phyloP scores from a whole-genome alignment of 305 asterid genomes.

The Fraxinus ornus region DNA sequence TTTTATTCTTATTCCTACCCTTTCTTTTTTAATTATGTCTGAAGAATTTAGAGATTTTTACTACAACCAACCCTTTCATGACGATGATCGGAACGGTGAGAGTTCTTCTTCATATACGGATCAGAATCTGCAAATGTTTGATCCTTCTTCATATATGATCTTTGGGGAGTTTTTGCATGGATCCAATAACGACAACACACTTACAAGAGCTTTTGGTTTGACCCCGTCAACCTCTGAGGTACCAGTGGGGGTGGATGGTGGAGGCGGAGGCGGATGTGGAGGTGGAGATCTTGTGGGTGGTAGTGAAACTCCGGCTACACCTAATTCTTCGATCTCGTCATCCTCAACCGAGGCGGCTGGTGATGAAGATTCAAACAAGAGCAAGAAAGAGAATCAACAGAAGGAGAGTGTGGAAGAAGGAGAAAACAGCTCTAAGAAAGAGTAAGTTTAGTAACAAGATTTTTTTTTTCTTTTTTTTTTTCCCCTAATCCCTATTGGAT shows the following conservation, averaged over 20 bases:
- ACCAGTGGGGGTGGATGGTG: constrained; percentile 2
- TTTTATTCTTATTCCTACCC: constrained; percentile 7
- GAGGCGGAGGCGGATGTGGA: constrained; percentile 18
- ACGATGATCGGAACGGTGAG: constrained; percentile 26
- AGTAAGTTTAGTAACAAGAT: constrained; percentile 26
- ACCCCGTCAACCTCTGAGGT: constrained; percentile 29
- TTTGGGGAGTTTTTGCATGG: constrained; percentile 32
- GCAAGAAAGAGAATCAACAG: constrained; percentile 35
- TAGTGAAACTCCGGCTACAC: constrained; percentile 56
- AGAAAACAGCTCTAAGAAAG: constrained; percentile 49
- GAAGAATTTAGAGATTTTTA: constrained; percentile 33
- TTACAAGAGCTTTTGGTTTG: constrained; percentile 27
- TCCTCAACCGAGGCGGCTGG: constrained; percentile 29
- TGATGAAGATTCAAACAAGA: constrained; percentile 51
- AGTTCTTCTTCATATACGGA: constrained; percentile 5
- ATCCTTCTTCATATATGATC: constrained; percentile 28
- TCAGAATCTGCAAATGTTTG: constrained; percentile 31
- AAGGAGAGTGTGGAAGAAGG: constrained; percentile 35
- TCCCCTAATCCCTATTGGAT: background rate
- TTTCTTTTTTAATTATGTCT: constrained; percentile 29
- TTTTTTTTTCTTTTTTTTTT: background rate
- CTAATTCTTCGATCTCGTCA: constrained; percentile 62
- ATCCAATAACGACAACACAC: constrained; percentile 18
- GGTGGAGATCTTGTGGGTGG: constrained; percentile 26
- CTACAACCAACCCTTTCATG: constrained; percentile 31